These are phyloP conservation scores for Starmerella cellae DNA, from an alignment of 805 yeast species.

Conservation along the genomic window DNA sequence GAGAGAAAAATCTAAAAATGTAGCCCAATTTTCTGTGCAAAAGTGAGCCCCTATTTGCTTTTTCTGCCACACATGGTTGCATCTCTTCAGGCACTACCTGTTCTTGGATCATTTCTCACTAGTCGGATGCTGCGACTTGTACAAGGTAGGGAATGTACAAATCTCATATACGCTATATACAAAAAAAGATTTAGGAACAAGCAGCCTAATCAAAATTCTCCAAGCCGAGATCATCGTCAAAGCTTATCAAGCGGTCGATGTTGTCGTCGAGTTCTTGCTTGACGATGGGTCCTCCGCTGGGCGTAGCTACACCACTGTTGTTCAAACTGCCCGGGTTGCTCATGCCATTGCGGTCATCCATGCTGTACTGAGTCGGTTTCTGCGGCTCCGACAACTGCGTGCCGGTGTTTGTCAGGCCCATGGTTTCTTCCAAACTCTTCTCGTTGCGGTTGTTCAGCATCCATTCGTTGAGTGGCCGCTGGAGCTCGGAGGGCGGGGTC, in stretches of 20 bases:
- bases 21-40: too few relatives aligned
- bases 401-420: not conserved
- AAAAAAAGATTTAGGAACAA: too few relatives aligned
- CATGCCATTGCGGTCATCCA: not conserved
- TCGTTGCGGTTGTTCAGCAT: not conserved
- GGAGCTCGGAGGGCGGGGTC: not conserved
- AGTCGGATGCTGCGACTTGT: too few relatives aligned
- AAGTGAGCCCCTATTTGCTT: too few relatives aligned
- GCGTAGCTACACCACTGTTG: too few relatives aligned
- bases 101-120: too few relatives aligned
- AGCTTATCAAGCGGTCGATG: constrained; percentile 4
- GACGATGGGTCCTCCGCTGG: not conserved
- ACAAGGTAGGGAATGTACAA: too few relatives aligned
- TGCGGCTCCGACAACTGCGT: not conserved
- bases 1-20: too few relatives aligned
- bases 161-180: too few relatives aligned
- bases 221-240: constrained; percentile 6
- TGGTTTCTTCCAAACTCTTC: not conserved
- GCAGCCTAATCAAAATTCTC: not conserved
- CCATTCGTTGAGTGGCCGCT: constrained; percentile 1
- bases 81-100: too few relatives aligned
- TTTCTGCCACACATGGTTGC: too few relatives aligned
- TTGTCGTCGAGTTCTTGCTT: constrained; percentile 4
- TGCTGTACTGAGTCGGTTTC: not conserved
- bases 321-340: too few relatives aligned